Base-by-base conservation (phyloP, 164 flowering plant genomes). In the Macadamia tetraphylla region DNA sequence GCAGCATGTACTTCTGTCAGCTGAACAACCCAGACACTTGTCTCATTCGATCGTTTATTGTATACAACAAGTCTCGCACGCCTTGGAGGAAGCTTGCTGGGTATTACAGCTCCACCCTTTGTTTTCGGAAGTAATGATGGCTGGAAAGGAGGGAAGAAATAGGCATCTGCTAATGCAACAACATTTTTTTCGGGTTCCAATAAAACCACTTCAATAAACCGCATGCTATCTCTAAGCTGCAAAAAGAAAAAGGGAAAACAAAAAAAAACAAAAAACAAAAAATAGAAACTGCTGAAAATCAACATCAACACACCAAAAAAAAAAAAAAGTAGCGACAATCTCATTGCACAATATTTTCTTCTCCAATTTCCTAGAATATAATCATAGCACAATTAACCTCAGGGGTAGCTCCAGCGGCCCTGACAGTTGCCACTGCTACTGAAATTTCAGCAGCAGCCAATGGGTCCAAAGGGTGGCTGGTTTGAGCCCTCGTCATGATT, bases 381-480 rank as follows among this genome's bases (percentile, higher is more conserved):
- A 67, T 49, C 12, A 32, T 12, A 48, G 14, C 15, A 29, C n/a
- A 66, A 42, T 52, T 68, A 60, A 92, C 98, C 98, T 93, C 98
- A 46, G 98, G 95, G 13, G 95, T 93, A 48, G 93, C 85, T 67
- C 98, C 98, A 75, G 97, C 98, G 56, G 97, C 95, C 71, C 98
- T 82, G 66, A 93, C 98, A 68, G 95, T 90, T 46, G 85, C 93
- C 71, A 93, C 95, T 15, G 98, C 97, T 43, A 92, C 89, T 63
- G 96, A 77, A 52, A 92, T 90, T 78, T 92, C 98, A 64, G 97
- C 89, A 58, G 92, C 88, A 60, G 93, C 83, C 60, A 92, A 76
- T 69, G 98, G 98, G 66, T 92, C 96, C 83, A 92, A 79, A 40
- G 98, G 98, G 77, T 92, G 98, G 68, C 85, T 79, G 11, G 78